Evolutionary conservation across 2,329 filamentous ascomycete genomes (phyloP), one percentile per base, ranked within the genome.

Genomic region (Trichoderma guizhouense): DNA sequence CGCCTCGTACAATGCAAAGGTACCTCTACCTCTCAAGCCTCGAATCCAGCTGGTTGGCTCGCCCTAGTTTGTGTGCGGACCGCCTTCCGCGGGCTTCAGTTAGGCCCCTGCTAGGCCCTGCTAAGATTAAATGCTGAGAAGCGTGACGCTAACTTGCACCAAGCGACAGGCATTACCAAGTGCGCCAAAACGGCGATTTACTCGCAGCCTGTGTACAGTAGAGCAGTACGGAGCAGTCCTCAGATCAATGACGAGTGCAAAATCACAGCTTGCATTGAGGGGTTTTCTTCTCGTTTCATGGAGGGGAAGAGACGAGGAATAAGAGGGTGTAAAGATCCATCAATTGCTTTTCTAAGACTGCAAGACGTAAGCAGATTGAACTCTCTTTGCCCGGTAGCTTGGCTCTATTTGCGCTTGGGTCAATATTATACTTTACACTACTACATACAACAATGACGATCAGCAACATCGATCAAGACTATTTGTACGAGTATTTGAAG

Each of bases 41-140:
- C 62, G 53, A 67, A 67, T 28, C 70, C 70, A 67, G 67, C 70
- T 63, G 70, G 64, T 63, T 47, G 70, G 70, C 70, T 72, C 70
- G 39, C 70, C 70, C 70, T 69, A 24, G 70, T 39, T 30, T 39
- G 26, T 69, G n/a, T 32, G 62, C 63, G 62, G 65, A 34, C 69
- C 69, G 69, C 14, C 60, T 64, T 64, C 68, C 68, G 68, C 68
- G 68, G 60, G 60, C 43, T 15, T 32, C 32, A 18, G 15, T 58
- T n/a, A 32, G 55, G 28, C 7, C 26, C 55, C 55, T 30, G n/a
- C 28, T 30, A 32, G n/a, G 18, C 30, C 55, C 62, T 65, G 39
- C 62, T 32, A 26, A 30, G 43, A 21, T 18, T 15, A 34, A 65
- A 12, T 34, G 6, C 7, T 21, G 30, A 26, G 26, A 60, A 30